Evolutionary conservation across 805 yeast genomes (phyloP).

Genomic region (Scheffersomyces ergatensis): DNA sequence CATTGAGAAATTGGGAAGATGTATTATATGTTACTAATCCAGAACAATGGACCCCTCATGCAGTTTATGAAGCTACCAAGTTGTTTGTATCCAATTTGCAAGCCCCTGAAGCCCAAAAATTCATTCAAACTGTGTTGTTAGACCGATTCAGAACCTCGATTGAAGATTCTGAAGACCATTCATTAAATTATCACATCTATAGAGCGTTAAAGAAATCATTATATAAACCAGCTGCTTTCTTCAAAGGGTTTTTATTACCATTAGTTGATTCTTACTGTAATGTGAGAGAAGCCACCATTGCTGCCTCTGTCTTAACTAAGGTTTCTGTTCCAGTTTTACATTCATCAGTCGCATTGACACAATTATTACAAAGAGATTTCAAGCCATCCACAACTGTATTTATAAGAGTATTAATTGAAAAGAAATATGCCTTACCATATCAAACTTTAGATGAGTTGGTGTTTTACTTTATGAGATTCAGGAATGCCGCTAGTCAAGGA

Average conservation of each 20-base stretch:
- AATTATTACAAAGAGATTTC: slow-evolving; percentile 76
- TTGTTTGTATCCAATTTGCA: slow-evolving; percentile 86
- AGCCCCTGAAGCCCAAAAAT: slow-evolving; percentile 85
- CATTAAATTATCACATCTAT: slow-evolving; percentile 87
- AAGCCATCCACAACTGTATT: slow-evolving; percentile 88
- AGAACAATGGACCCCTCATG: slow-evolving; percentile 91
- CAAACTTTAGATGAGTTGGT: slow-evolving; percentile 94
- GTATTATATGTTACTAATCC: slow-evolving; percentile 91
- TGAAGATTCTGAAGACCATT: slow-evolving; percentile 72
- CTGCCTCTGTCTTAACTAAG: slow-evolving; percentile 85
- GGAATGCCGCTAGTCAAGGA: slow-evolving; percentile 52
- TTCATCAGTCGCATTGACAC: slow-evolving; percentile 91
- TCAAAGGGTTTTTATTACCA: slow-evolving; percentile 93
- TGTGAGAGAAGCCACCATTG: slow-evolving; percentile 91
- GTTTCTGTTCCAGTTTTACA: slow-evolving; percentile 93
- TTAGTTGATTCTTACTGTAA: slow-evolving; percentile 86
- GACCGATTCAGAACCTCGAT: slow-evolving; percentile 72
- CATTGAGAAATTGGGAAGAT: slow-evolving; percentile 93
- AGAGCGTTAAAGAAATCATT: slow-evolving; percentile 88
- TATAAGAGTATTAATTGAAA: slow-evolving; percentile 84
- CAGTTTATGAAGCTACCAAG: slow-evolving; percentile 91
- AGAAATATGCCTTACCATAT: slow-evolving; percentile 94
- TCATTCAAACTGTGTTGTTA: slow-evolving; percentile 63
- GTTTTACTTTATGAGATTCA: slow-evolving; percentile 88
- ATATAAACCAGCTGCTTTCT: slow-evolving; percentile 96